A percentile compares a stretch with the other conserved stretches of the same genome.
Evolutionary conservation across 345 rosid species (phyloP).

Genomic region (Syzygium jambos): DNA sequence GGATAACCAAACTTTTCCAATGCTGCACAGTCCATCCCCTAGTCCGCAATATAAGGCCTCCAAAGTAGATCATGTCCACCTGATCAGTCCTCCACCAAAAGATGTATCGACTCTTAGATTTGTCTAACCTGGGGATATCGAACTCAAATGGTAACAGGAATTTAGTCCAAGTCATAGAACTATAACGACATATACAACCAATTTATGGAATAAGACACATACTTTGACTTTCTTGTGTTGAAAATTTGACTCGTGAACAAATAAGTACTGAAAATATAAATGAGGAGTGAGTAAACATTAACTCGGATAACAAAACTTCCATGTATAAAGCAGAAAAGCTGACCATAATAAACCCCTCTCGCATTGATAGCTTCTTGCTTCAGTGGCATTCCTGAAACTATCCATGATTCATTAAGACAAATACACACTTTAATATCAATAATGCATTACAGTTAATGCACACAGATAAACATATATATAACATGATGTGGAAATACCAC

Average conservation of each 20-base stretch:
- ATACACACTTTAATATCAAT: too few species aligned
- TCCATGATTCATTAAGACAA: too few species aligned
- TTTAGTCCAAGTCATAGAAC: background rate
- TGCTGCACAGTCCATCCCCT: background rate
- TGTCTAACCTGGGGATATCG: background rate
- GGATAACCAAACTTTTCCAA: background rate
- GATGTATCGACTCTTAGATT: background rate
- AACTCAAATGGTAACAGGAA: background rate
- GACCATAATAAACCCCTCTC: background rate
- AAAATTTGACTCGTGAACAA: background rate
- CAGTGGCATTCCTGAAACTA: too few species aligned
- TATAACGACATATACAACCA: too few species aligned
- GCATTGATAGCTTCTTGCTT: background rate
- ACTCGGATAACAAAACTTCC: background rate
- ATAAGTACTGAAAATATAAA: too few species aligned
- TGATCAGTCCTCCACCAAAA: background rate
- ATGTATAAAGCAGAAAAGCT: background rate
- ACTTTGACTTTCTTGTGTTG: background rate
- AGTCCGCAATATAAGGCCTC: background rate
- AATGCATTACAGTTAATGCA: too few species aligned
- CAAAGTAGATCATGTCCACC: too few species aligned
- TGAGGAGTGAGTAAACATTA: background rate
- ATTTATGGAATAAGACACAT: background rate
- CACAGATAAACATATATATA: too few species aligned
- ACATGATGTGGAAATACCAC: too few species aligned